Evolutionary conservation across 306 rosid genomes (phyloP).

Genomic region (Hippophae rhamnoides): DNA sequence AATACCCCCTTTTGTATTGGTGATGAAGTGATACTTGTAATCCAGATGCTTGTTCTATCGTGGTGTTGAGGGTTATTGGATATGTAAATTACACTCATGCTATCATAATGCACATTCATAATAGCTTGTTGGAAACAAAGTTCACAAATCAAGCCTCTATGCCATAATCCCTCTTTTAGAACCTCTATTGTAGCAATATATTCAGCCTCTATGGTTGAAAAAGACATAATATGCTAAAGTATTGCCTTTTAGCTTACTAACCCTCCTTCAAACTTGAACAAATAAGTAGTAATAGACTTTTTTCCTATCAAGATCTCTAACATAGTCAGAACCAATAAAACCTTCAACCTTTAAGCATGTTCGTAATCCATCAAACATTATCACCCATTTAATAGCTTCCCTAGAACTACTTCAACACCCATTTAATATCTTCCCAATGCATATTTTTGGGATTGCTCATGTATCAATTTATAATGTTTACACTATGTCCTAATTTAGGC

Average conservation of each 20-base stretch:
- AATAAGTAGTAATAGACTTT: not conserved
- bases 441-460: not conserved
- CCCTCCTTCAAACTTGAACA: not conserved
- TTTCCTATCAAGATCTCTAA: not conserved
- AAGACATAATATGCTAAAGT: not conserved
- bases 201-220: not conserved
- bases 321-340: not conserved
- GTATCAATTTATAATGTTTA: not conserved
- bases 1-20: too few species aligned
- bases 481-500: not conserved
- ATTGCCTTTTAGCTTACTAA: not conserved
- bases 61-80: not conserved
- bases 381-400: not conserved
- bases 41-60: not conserved
- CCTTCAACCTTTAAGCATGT: not conserved
- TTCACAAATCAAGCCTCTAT: not conserved
- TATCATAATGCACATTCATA: not conserved
- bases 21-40: not conserved
- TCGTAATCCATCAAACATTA: too few species aligned
- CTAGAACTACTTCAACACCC: not conserved
- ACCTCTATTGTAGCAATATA: not conserved
- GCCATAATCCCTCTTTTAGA: not conserved
- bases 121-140: not conserved
- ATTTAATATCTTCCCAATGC: not conserved
- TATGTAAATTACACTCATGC: not conserved